Evolutionary conservation across 2,329 filamentous ascomycete species (phyloP).

Genomic region (Fusarium floridanum): DNA sequence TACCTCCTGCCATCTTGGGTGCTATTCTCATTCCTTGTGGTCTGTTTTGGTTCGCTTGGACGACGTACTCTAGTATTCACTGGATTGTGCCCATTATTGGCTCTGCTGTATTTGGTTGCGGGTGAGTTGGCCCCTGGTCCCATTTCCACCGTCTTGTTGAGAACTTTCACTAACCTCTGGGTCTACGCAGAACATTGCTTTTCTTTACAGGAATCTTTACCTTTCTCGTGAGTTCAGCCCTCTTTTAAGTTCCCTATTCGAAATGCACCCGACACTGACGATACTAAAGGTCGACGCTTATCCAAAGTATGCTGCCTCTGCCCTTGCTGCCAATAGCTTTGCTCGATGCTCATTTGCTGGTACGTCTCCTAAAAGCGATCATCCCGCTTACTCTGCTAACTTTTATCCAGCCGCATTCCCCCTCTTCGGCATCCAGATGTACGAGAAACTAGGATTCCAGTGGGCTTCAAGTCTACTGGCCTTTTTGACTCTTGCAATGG

Average conservation of each 20-base stretch:
- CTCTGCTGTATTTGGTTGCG: constrained; percentile 33
- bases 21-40: constrained; percentile 27
- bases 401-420: constrained; percentile 22
- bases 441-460: constrained; percentile 33
- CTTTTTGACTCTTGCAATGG: constrained; percentile 35
- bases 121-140: constrained; percentile 13
- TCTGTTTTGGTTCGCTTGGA: constrained; percentile 39
- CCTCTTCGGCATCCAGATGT: constrained; percentile 33
- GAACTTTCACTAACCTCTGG: not conserved
- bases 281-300: constrained; percentile 30
- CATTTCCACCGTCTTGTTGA: not conserved
- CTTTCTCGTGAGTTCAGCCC: constrained; percentile 20
- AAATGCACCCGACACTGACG: not conserved
- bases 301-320: constrained; percentile 36
- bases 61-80: constrained; percentile 18
- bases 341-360: constrained; percentile 35
- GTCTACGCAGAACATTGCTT: constrained; percentile 12
- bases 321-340: constrained; percentile 40
- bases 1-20: constrained; percentile 25
- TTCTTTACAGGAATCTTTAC: constrained; percentile 34
- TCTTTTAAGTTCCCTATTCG: too few relatives aligned
- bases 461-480: constrained; percentile 38
- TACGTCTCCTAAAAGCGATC: too few relatives aligned
- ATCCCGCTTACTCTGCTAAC: too few relatives aligned
- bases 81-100: constrained; percentile 37